Base-by-base conservation (phyloP, 305 asterid genomes). In the Nicotiana rustica region DNA sequence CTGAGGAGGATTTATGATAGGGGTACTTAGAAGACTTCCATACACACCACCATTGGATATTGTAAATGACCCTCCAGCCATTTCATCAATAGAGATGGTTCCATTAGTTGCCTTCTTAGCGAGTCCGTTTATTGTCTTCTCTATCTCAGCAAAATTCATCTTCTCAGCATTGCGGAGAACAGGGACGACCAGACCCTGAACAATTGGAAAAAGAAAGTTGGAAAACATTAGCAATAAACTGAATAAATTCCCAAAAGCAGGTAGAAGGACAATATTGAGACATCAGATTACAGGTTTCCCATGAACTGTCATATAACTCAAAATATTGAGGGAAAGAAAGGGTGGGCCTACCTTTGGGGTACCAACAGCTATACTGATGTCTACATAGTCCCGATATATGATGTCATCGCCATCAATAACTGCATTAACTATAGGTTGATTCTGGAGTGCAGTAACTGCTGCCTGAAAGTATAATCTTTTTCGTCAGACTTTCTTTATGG, bases 1-100 rank as follows among this genome's bases (percentile, higher is more conserved):
- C 99, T 97, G 99, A 62, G 99, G 99, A 73, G 99, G 99, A 83
- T 97, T 97, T 87, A 97, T 97, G 87, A 97, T 97, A 83, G 99
- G 99, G 82, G 99, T 97, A 86, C 99, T 95, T 83, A 95, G 82
- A 85, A 95, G 97, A 89, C 99, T 97, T 86, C 99, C 99, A 87
- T 97, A 97, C 76, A 97, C 98, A 69, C 99, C 99, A 68, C 99
- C 99, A 71, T 97, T 97, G 56, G 98, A 97, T 83, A 97, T 97
- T 77, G 99, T 97, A 85, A 97, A 95, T 7, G 98, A 89, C 33
- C 98, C 99, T 25, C 99, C 99, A 33, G 98, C 98, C 99, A 95
- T 97, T 92, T 97, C 99, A 85, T 97, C 99, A 82, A 97, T 97
- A 49, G 99, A 95, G 83, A 97, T 92, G 5, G 96, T 91, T 84